Conservation (phyloP, 306 rosid genomes). For the Betula pendula region DNA sequence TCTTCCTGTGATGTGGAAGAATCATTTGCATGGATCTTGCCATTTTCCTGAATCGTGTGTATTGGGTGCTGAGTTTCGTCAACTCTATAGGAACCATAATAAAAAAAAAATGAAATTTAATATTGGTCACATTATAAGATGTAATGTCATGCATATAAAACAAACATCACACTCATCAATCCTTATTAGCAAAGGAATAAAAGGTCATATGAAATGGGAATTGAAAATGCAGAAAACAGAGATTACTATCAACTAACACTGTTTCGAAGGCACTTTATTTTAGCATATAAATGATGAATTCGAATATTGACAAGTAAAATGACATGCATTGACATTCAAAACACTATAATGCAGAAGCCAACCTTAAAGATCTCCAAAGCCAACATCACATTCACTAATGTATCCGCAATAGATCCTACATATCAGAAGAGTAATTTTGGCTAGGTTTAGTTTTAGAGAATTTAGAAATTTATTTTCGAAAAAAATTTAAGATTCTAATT, state of each 20-base stretch:
- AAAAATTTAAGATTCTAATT: not conserved
- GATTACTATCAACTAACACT: not conserved
- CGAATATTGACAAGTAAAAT: not conserved
- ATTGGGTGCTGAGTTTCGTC: conserved; percentile 57
- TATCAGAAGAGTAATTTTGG: not conserved
- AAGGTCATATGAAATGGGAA: conserved; percentile 17
- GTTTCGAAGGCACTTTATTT: not conserved
- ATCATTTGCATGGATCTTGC: conserved; percentile 35
- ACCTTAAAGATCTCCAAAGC: not conserved
- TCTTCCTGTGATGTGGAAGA: conserved; percentile 49
- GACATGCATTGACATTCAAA: not conserved
- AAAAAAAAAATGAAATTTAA: conserved; percentile 23
- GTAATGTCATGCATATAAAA: not conserved
- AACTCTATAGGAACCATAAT: conserved; percentile 46
- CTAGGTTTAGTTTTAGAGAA: not conserved
- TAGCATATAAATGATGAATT: not conserved
- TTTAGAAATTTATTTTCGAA: not conserved
- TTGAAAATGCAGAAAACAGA: conserved; percentile 7
- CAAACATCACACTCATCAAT: conserved; percentile 17
- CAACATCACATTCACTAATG: not conserved
- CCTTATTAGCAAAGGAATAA: not conserved
- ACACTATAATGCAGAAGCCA: not conserved
- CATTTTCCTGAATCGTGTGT: conserved; percentile 16
- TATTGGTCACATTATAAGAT: conserved; percentile 13
- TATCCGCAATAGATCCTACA: not conserved